A percentile compares a stretch with the other conserved stretches of the same genome.
phyloP scores from a whole-genome alignment of 805 yeast species.

The Saturnispora mendoncae region DNA sequence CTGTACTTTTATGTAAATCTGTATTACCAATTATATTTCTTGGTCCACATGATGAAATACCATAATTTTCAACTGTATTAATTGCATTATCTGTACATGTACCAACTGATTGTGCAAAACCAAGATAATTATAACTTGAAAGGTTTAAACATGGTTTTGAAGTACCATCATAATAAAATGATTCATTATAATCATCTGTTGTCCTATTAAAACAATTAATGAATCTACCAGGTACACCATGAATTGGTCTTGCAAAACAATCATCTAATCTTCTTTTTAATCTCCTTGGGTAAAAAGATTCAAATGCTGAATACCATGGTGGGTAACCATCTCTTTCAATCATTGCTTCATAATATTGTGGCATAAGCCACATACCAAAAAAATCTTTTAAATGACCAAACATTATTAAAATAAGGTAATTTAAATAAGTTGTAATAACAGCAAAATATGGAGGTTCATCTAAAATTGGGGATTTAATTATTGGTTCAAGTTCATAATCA shows the following conservation, averaged over 20 bases:
- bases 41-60: constrained; percentile 74
- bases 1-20: constrained; percentile 66
- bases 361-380: constrained; percentile 66
- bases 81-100: constrained; percentile 76
- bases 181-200: constrained; percentile 53
- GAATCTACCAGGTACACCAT: constrained; percentile 94
- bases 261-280: constrained; percentile 86
- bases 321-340: constrained; percentile 83
- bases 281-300: constrained; percentile 86
- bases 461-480: constrained; percentile 49
- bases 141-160: constrained; percentile 74
- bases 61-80: constrained; percentile 53
- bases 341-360: constrained; percentile 55
- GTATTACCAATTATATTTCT: constrained; percentile 67
- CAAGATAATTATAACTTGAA: constrained; percentile 87
- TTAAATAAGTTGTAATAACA: constrained; percentile 72
- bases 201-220: constrained; percentile 73
- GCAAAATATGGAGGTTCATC: constrained; percentile 86
- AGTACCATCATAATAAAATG: constrained; percentile 68
- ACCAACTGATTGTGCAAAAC: constrained; percentile 94
- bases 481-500: constrained; percentile 37
- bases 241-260: constrained; percentile 92
- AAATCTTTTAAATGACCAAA: constrained; percentile 89
- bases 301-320: constrained; percentile 92
- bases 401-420: constrained; percentile 74